A percentile compares a stretch with the other conserved stretches of the same genome.
These are phyloP conservation scores for Anthracocystis panici-leucophaei DNA, from an alignment of 1,284 basidiomycete species.

Conservation along the genomic window DNA sequence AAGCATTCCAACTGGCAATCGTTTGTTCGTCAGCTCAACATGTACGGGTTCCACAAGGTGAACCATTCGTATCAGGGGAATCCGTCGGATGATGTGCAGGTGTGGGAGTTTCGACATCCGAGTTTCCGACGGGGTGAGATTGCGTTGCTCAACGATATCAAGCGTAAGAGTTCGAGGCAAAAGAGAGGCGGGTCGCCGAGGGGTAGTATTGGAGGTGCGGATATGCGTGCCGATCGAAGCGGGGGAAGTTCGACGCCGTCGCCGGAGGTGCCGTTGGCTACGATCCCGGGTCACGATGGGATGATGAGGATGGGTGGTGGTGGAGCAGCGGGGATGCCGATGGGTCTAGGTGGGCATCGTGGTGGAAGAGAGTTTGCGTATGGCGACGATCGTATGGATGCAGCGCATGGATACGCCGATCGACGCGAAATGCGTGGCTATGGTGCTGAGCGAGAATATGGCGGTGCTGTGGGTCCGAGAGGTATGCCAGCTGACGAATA, in stretches of 20 bases:
- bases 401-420: slow-evolving; percentile 19
- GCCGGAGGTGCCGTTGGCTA: slow-evolving; percentile 47
- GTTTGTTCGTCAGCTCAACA: slow-evolving; percentile 66
- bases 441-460: slow-evolving; percentile 22
- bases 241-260: slow-evolving; percentile 50
- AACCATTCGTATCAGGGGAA: slow-evolving; percentile 64
- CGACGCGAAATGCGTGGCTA: slow-evolving; percentile 31
- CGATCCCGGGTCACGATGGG: slow-evolving; percentile 34
- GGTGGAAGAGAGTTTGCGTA: slow-evolving; percentile 28
- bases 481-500: slow-evolving; percentile 26
- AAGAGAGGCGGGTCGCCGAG: slow-evolving; percentile 45
- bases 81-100: slow-evolving; percentile 60
- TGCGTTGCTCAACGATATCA: slow-evolving; percentile 59
- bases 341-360: slow-evolving; percentile 21
- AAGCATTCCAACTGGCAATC: slow-evolving; percentile 68
- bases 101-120: slow-evolving; percentile 65
- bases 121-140: slow-evolving; percentile 62
- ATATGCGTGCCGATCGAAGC: slow-evolving; percentile 42
- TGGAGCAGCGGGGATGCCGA: slow-evolving; percentile 12
- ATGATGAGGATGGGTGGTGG: slow-evolving; percentile 24
- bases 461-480: slow-evolving; percentile 6
- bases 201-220: slow-evolving; percentile 40
- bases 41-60: slow-evolving; percentile 67
- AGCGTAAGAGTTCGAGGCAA: slow-evolving; percentile 62
- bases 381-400: slow-evolving; percentile 39